Evolutionary conservation across 176 grass and related monocot species (phyloP), one percentile per base, ranked within the genome.

Genomic region (Oryza nivara): DNA sequence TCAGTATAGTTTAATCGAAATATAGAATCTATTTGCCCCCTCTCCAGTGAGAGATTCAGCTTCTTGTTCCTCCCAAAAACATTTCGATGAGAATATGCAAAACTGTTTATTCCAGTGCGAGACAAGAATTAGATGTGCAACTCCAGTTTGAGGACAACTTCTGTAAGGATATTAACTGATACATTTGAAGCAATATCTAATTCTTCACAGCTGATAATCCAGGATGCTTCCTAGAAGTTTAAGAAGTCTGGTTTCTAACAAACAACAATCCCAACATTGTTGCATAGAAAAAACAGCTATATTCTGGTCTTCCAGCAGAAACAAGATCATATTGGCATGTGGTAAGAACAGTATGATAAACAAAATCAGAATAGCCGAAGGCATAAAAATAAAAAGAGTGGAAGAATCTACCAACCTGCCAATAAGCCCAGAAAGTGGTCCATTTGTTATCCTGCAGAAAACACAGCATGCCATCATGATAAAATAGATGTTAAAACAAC

Each of bases 41-140:
- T 96, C 82, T 99, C 91, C 47, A 99, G 32, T n/a, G 88, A 96
- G 28, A 99, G 88, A 89, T 96, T 96, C 45, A 96, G 65, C 64
- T 99, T 96, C 72, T 99, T 95, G 76, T 96, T 99, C 86, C 91
- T 94, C 83, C 91, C 96, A 86, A 99, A 99, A 58, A 99, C 86
- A 88, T 99, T 99, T 26, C 93, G 85, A 75, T 99, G 89, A 30
- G 93, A 96, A 85, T 99, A 99, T 16, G 88, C 93, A 88, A 99
- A 92, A 79, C 96, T 99, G 96, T 83, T 72, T 75, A 87, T 7
- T 70, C 49, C 49, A 68, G 22, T 74, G 60, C 66, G 23, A 80
- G 54, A 52, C 58, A 68, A 76, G 73, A 5, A 41, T 77, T 72
- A 83, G 68, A 80, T 75, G 19, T 51, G 52, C n/a, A 69, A 44